phyloP scores from a whole-genome alignment of 352 stramenopile genomes.

The Globisporangium polare region DNA sequence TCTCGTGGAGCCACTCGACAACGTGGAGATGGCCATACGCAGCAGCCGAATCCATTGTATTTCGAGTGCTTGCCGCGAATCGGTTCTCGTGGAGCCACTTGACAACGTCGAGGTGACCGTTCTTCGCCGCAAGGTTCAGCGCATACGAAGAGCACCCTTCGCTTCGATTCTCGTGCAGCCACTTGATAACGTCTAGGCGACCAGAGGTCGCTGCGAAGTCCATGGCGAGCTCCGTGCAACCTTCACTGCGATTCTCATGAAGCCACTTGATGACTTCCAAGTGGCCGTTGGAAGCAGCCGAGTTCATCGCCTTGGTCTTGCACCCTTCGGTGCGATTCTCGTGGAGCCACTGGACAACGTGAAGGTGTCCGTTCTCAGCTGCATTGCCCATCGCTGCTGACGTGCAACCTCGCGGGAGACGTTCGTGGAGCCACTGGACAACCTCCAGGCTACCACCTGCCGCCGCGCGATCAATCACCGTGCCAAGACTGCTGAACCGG shows the following conservation, averaged over 20 bases:
- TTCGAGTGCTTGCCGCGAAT: background rate
- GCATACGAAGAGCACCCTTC: background rate
- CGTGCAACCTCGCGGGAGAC: background rate
- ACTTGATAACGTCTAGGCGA: background rate
- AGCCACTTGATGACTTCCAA: background rate
- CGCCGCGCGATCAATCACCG: background rate
- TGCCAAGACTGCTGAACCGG: background rate
- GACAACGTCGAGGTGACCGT: background rate
- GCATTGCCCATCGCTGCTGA: background rate
- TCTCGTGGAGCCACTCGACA: background rate
- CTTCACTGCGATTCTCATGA: background rate
- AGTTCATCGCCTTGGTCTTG: background rate
- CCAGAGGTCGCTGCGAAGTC: background rate
- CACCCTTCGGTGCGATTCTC: background rate
- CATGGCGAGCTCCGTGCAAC: background rate
- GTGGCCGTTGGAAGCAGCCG: background rate
- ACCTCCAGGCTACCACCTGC: background rate
- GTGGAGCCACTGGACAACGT: background rate
- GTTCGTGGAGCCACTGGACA: background rate
- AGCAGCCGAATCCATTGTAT: background rate
- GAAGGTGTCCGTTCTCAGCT: background rate
- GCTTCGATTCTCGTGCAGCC: background rate
- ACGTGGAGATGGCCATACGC: background rate
- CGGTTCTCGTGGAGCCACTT: background rate
- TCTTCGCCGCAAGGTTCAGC: background rate